These are phyloP conservation scores for Ceratocystis alfenasii DNA, from an alignment of 2,329 filamentous ascomycete genomes.

Conservation along the genomic window DNA sequence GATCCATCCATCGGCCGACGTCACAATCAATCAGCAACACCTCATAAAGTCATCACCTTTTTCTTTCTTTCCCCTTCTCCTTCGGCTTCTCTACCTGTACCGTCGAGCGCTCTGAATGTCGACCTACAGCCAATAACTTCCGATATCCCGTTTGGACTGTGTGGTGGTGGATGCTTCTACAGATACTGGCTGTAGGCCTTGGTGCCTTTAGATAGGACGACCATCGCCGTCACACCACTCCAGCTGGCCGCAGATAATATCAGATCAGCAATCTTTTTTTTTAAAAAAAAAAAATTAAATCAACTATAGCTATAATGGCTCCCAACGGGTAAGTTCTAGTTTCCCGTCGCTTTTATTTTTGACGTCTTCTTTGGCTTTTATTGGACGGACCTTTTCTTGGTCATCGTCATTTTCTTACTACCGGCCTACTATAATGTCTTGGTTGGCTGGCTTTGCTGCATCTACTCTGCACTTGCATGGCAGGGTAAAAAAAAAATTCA, in stretches of 20 bases:
- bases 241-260: background rate
- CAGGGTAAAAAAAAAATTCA: slow-evolving; percentile 4
- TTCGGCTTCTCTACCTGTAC: background rate
- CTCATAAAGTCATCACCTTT: background rate
- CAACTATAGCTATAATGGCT: slow-evolving; percentile 3
- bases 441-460: background rate
- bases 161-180: slow-evolving; percentile 7
- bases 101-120: background rate
- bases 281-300: background rate
- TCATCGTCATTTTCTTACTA: background rate
- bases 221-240: background rate
- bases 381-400: background rate
- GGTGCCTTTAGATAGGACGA: slow-evolving; percentile 6
- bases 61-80: background rate
- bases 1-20: background rate
- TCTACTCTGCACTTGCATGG: slow-evolving; percentile 3
- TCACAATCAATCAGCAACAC: background rate
- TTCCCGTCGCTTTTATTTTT: background rate
- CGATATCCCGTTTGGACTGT: background rate
- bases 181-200: slow-evolving; percentile 3
- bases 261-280: background rate
- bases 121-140: background rate
- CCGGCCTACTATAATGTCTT: slow-evolving; percentile 1
- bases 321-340: slow-evolving; percentile 17
- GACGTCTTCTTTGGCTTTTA: background rate